Evolutionary conservation across 768 basidiomycete species (phyloP).

Genomic region (Exsudoporus frostii): DNA sequence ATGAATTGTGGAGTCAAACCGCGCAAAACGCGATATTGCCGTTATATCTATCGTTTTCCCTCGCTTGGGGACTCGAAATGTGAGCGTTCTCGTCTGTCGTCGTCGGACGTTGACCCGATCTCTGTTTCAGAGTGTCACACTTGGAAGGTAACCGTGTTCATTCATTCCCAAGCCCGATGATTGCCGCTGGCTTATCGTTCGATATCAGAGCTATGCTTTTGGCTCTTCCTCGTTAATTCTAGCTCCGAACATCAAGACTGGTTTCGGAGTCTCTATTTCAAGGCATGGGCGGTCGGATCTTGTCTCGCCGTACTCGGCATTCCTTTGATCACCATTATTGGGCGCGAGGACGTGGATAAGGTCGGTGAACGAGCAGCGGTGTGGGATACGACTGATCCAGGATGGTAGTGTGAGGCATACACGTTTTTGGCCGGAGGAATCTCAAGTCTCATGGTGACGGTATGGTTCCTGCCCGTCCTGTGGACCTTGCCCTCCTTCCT

Average conservation of each 20-base stretch:
- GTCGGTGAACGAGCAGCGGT: constrained; percentile 33
- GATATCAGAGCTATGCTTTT: constrained; percentile 81
- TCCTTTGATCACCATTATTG: constrained; percentile 67
- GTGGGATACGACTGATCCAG: constrained; percentile 8
- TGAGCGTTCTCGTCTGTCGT: constrained; percentile 34
- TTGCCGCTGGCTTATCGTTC: neutral
- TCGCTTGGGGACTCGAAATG: constrained; percentile 78
- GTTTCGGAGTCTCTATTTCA: constrained; percentile 77
- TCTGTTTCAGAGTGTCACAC: constrained; percentile 66
- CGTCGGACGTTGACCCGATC: neutral
- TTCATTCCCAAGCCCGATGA: neutral
- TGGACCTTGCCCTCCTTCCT: constrained; percentile 70
- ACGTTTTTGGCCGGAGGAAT: constrained; percentile 68
- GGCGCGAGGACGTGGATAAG: constrained; percentile 55
- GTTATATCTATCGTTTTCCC: constrained; percentile 56
- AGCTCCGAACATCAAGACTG: constrained; percentile 63
- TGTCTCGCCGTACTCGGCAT: constrained; percentile 56
- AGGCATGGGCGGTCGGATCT: constrained; percentile 68
- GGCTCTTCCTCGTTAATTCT: constrained; percentile 78
- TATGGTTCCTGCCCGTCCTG: constrained; percentile 74
- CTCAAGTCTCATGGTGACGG: constrained; percentile 64
- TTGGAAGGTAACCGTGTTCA: constrained; percentile 60
- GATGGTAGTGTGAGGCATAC: constrained; percentile 59
- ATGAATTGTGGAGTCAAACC: constrained; percentile 47
- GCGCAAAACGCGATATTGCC: constrained; percentile 58